Evolutionary conservation across 2,329 filamentous ascomycete species (phyloP).

Genomic region (Hypoxylon sp.): DNA sequence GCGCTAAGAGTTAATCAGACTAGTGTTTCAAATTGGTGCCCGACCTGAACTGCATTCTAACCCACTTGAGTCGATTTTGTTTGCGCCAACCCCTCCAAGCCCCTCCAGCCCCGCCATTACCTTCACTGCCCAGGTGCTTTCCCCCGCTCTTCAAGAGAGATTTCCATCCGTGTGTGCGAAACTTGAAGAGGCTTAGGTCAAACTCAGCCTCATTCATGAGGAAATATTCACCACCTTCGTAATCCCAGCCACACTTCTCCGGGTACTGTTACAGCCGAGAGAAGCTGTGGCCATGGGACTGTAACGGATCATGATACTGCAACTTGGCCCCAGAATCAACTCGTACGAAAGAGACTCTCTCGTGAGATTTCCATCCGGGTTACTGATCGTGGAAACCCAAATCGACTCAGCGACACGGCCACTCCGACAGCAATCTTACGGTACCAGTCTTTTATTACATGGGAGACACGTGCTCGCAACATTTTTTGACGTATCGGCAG

Average conservation of each 20-base stretch:
- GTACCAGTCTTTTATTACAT: slow-evolving; percentile 28
- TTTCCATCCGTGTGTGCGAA: neutral
- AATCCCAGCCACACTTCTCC: slow-evolving; percentile 25
- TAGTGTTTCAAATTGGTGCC: slow-evolving; percentile 39
- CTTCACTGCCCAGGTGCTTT: neutral
- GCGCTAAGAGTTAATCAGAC: slow-evolving; percentile 21
- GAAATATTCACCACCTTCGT: neutral
- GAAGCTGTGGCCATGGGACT: neutral
- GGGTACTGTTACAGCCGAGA: neutral
- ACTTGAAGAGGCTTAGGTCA: slow-evolving; percentile 31
- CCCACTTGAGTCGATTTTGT: slow-evolving; percentile 13
- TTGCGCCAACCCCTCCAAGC: slow-evolving; percentile 33
- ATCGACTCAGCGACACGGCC: slow-evolving; percentile 19
- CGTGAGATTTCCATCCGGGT: slow-evolving; percentile 4
- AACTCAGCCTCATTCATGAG: slow-evolving; percentile 37
- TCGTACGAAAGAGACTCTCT: slow-evolving; percentile 10
- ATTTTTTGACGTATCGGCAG: slow-evolving; percentile 22
- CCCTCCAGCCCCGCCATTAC: slow-evolving; percentile 36
- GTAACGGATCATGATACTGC: neutral
- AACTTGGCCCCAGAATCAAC: neutral
- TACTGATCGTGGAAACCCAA: slow-evolving; percentile 11
- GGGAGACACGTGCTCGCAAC: slow-evolving; percentile 37
- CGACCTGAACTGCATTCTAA: slow-evolving; percentile 23
- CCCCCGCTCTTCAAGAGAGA: slow-evolving; percentile 18
- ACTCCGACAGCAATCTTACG: slow-evolving; percentile 22